These are phyloP conservation scores for Plantago coronopus DNA, from an alignment of 305 asterid genomes.

Conservation along the genomic window DNA sequence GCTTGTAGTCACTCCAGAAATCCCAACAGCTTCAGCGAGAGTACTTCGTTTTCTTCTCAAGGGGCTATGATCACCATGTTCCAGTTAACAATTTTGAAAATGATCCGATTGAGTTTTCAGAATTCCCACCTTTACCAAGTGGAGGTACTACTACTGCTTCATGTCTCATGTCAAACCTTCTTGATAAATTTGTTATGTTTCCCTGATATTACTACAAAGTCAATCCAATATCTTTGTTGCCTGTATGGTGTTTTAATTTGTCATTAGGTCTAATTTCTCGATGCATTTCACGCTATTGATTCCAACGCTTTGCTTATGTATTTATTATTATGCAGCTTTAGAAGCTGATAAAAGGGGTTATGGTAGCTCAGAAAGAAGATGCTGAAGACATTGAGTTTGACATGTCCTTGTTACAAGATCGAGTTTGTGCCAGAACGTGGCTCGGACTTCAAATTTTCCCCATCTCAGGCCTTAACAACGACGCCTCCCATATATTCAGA, in stretches of 20 bases:
- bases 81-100: too few relatives aligned
- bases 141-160: too few relatives aligned
- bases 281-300: too few relatives aligned
- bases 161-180: too few relatives aligned
- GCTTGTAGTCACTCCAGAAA: too few relatives aligned
- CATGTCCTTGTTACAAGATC: constrained; percentile 13
- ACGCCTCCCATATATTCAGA: neutral
- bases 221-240: too few relatives aligned
- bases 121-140: too few relatives aligned
- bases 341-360: neutral
- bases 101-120: too few relatives aligned
- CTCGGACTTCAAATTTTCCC: neutral
- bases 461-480: neutral
- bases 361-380: neutral
- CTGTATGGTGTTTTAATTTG: neutral
- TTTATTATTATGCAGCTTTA: neutral
- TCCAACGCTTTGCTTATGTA: neutral
- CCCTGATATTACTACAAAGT: too few relatives aligned
- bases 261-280: too few relatives aligned
- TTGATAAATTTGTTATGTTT: too few relatives aligned
- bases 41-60: neutral
- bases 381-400: neutral
- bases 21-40: neutral
- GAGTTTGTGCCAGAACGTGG: constrained; percentile 1
- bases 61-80: too few relatives aligned